Evolutionary conservation across 352 stramenopile species (phyloP).

Genomic region (Pythium chondricola): DNA sequence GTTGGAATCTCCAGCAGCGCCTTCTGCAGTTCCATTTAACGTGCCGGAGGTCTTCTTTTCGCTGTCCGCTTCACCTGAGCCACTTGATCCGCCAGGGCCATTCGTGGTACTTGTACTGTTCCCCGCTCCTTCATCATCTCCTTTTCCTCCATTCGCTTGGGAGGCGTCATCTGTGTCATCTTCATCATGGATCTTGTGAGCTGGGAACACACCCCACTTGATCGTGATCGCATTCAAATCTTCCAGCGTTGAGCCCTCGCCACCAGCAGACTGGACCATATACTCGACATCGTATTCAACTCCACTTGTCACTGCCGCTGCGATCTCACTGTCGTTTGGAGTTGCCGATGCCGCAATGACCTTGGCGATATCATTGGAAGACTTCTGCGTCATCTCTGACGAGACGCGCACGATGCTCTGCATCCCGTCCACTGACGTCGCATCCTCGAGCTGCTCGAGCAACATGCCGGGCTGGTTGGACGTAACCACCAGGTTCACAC

Average conservation of each 20-base stretch:
- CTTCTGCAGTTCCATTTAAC: constrained; percentile 17
- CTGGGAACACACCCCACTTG: constrained; percentile 62
- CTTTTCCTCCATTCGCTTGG: constrained; percentile 22
- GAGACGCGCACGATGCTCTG: constrained; percentile 37
- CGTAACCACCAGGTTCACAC: constrained; percentile 67
- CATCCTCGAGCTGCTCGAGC: constrained; percentile 58
- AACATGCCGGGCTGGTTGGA: constrained; percentile 64
- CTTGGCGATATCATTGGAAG: constrained; percentile 52
- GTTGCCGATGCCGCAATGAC: constrained; percentile 35
- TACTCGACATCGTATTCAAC: constrained; percentile 70
- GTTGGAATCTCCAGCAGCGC: too few species aligned
- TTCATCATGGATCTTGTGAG: constrained; percentile 42
- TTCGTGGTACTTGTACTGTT: not conserved
- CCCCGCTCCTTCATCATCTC: constrained; percentile 11
- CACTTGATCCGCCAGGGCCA: not conserved
- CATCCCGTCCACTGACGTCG: constrained; percentile 12
- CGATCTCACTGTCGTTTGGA: constrained; percentile 73
- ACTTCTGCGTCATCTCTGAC: constrained; percentile 33
- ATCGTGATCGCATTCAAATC: constrained; percentile 63
- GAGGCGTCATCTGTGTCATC: constrained; percentile 14
- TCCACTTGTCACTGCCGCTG: constrained; percentile 44
- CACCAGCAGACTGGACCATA: constrained; percentile 47
- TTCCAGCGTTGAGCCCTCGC: constrained; percentile 39
- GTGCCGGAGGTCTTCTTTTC: constrained; percentile 41
- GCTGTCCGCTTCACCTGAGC: constrained; percentile 15